Evolutionary conservation across 495 filamentous ascomycete genomes (phyloP), one percentile per base, ranked within the genome.

Genomic region (Hamigera avellanea): DNA sequence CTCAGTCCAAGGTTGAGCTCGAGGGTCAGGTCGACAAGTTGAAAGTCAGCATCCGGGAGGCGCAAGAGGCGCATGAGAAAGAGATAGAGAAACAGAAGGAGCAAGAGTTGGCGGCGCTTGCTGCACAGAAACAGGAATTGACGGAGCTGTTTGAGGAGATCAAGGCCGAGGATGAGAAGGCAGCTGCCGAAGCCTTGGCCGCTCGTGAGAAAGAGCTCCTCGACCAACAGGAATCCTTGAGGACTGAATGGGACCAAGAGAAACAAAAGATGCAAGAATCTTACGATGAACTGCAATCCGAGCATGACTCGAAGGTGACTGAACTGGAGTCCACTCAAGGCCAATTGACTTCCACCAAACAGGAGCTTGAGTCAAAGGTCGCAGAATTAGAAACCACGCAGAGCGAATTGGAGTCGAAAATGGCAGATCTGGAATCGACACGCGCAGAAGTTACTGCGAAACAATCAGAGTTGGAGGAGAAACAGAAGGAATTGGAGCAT

Each of bases 21-120:
- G 66, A 72, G 39, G 53, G 50, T 3, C 71, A 78, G 42, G 59
- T 79, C 30, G 58, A 51, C 31, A 64, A 66, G 40, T 42, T 79
- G 28, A 68, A 69, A 25, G 56, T 50, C n/a, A 53, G 57, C 32
- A 57, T 76, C 2, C 46, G 62, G 16, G 67, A 67, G 21, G 50
- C 63, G 2, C 42, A 49, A 19, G 52, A 58, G 13, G 38, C 48
- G 2, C 61, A 68, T 28, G 51, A 53, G 21, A 53, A 57, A 35
- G 62, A 57, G 25, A 25, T 50, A 7, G 54, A 60, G n/a, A 53
- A 57, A 19, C 46, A 51, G 9, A 61, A 64, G 36, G 56, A 71
- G 26, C 55, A 63, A 12, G 60, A 65, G 26, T 44, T 49, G n/a
- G 45, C 56, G 19, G 54, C 56, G 12, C 55, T 70, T 41, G 35